Evolutionary conservation across 352 stramenopile genomes (phyloP), one percentile per base, ranked within the genome.

Genomic region (Phytophthora pluvialis): DNA sequence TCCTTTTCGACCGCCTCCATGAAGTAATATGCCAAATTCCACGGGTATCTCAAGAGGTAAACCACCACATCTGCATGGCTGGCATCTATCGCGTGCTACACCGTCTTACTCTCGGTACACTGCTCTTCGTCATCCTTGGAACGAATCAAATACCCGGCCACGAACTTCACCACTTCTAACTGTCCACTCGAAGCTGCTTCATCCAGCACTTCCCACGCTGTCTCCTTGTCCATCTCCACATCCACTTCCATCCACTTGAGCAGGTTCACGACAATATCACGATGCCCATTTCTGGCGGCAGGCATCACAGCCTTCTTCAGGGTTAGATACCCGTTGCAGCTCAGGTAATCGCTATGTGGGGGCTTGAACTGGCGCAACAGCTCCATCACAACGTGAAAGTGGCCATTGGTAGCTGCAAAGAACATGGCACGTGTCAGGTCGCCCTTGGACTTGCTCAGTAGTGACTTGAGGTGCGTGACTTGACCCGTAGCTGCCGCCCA

Each of bases 1-100:
- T 56, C 13, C n/a, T 38, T 45, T 8, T 29, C 35, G 8, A 56
- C 9, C 4, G 48, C 33, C 11, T 38, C 7, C 5, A 31, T 13
- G 25, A 56, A 56, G 6, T 32, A 33, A 33, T 44, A 25, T 10
- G n/a, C 48, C 4, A 56, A 9, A 56, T 56, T 28, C 48, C 48
- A 44, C 0, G 16, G 42, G 32, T 31, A 48, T 18, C 42, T 32
- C 21, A 48, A 16, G 9, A 48, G 42, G 5, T 33, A 33, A 4
- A 9, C 21, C 18, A 48, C 42, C 42, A 32, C 42, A 6, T 48
- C 21, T 15, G 9, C 16, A 11, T 48, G 15, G 31, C 42, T 21
- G 5, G 18, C 18, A 8, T 2, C 10, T 15, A 48, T 48, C 6
- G 42, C 42, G 10, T n/a, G 21, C 5, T 3, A 33, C 42, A 48